Base-by-base conservation (phyloP, 2,329 filamentous ascomycete genomes). In the Diaporthe sp. region DNA sequence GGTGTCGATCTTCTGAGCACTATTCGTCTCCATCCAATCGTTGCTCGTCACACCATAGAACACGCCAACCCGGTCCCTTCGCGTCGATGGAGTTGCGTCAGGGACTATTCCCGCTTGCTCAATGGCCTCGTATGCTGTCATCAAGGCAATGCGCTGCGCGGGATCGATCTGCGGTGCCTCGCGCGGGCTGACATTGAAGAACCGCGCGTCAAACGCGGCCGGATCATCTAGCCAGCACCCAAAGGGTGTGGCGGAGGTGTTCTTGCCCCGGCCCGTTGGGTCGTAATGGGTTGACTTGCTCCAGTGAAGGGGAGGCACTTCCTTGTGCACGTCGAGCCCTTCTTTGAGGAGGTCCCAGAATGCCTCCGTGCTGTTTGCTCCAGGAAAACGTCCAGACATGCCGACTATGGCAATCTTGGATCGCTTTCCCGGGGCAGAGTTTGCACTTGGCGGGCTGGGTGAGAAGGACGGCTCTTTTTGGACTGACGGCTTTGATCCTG, bases 371-470 rank as follows among this genome's bases (percentile, higher is more conserved):
- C 72, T 60, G 22, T 78, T 63, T 47, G 78, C 79, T 31, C 61
- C 61, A 37, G 61, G 61, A n/a, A 67, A 67, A 34, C 61, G 61
- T 34, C 61, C 61, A 34, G 61, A 67, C 90, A 95, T 94, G 71
- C 95, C 95, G 47, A 97, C 93, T 77, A 98, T 96, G 75, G 95
- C 95, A 77, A 97, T 90, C 83, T 95, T 95, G 81, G 91, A 90
- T 79, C 90, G 84, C 10, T 60, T 67, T 4, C 60, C 60, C 1
- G 37, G 28, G 20, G 42, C 15, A 25, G 70, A 37, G 31, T 4
- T 12, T 9, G 53, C 55, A 15, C 31, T 20, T 51, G 70, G 55
- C 13, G 70, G 55, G 31, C 55, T 72, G 9, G 70, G 70, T 4
- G 70, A 72, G 53, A 37, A 63, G 3, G 42, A 39, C 15, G 71